Percentiles rank a stretch among this genome's conserved stretches.
Evolutionary conservation across 1,284 basidiomycete species (phyloP).

Genomic region (Leccinum colubrinum): DNA sequence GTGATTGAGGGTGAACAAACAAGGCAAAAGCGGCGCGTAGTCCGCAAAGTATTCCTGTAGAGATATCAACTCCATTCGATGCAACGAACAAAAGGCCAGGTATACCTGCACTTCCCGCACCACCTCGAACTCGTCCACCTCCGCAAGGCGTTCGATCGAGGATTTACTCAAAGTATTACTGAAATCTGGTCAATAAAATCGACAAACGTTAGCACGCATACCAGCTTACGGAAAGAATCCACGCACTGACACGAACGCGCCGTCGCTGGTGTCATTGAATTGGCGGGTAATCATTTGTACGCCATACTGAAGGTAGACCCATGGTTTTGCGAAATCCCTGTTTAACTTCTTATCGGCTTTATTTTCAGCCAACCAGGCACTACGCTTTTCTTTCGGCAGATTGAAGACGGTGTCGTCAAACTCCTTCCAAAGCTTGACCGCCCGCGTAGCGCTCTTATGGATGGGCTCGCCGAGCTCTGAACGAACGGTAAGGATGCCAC

Average conservation of each 20-base stretch:
- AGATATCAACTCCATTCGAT: constrained; percentile 1
- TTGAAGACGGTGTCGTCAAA: constrained; percentile 97
- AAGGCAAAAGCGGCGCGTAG: constrained; percentile 85
- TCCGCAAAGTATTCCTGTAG: constrained; percentile 93
- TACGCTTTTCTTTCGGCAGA: constrained; percentile 92
- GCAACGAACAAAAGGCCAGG: background rate
- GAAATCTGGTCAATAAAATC: constrained; percentile 63
- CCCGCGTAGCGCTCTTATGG: constrained; percentile 97
- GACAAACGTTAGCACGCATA: constrained; percentile 17
- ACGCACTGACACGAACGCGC: constrained; percentile 66
- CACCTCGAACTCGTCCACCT: constrained; percentile 94
- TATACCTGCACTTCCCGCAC: constrained; percentile 93
- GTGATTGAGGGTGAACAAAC: constrained; percentile 88
- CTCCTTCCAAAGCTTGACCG: constrained; percentile 97
- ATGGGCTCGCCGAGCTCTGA: constrained; percentile 99
- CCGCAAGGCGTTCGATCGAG: constrained; percentile 91
- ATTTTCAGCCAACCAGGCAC: constrained; percentile 83
- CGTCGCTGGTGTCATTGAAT: too few relatives aligned
- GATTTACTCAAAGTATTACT: constrained; percentile 91
- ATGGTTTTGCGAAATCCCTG: constrained; percentile 94
- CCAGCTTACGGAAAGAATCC: constrained; percentile 38
- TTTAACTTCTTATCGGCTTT: constrained; percentile 90
- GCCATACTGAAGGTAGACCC: constrained; percentile 37
- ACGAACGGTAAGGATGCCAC: constrained; percentile 94
- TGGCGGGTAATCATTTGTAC: too few relatives aligned